These are phyloP conservation scores for Chlorella vulgaris DNA, from an alignment of 139 green algal species.

Conservation along the genomic window DNA sequence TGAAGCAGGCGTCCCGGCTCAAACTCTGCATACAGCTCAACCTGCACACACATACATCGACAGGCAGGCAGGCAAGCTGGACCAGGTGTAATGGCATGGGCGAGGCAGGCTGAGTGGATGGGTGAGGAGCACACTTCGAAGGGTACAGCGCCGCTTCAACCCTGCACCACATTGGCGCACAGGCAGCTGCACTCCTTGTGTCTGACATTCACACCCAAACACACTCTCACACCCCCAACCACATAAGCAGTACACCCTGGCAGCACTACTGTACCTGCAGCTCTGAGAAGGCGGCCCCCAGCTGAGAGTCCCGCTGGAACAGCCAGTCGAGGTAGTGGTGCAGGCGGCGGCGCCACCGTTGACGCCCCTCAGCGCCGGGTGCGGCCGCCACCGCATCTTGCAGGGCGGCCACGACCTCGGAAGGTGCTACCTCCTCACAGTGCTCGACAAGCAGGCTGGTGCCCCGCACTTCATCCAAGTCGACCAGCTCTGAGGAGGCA, in stretches of 20 bases:
- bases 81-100: too few relatives aligned
- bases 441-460: constrained; percentile 66
- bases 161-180: too few relatives aligned
- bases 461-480: constrained; percentile 64
- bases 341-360: constrained; percentile 46
- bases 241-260: too few relatives aligned
- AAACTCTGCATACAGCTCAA: constrained; percentile 90
- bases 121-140: too few relatives aligned
- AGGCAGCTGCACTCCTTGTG: background rate
- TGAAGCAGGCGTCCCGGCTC: constrained; percentile 73
- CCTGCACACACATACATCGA: constrained; percentile 45
- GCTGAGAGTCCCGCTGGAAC: constrained; percentile 58
- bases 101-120: too few relatives aligned
- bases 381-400: constrained; percentile 34
- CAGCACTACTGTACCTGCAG: too few relatives aligned
- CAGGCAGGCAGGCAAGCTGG: background rate
- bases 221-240: too few relatives aligned
- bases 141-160: too few relatives aligned
- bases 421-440: constrained; percentile 56
- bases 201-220: too few relatives aligned
- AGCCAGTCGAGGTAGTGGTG: constrained; percentile 79
- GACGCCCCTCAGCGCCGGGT: background rate
- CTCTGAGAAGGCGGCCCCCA: constrained; percentile 63
- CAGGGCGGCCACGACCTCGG: constrained; percentile 51
- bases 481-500: constrained; percentile 55